phyloP scores from a whole-genome alignment of 441 rosid genomes.

The Populus hybrid region DNA sequence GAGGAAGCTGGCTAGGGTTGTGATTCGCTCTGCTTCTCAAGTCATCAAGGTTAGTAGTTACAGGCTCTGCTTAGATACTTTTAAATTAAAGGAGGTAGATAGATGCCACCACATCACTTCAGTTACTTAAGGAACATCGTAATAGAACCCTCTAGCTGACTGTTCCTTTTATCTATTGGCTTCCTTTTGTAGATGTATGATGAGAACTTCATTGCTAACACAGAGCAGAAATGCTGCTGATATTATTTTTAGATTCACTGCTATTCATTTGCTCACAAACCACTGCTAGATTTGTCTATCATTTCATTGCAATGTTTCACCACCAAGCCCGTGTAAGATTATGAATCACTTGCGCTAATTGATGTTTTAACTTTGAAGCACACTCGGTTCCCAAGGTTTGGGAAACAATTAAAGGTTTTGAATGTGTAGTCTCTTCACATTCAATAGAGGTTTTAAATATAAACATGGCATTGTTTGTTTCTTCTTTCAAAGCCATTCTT shows the following conservation, averaged over 20 bases:
- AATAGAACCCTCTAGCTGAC: not conserved
- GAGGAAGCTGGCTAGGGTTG: not conserved
- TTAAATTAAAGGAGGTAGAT: not conserved
- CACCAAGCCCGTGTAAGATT: not conserved
- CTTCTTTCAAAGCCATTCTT: not conserved
- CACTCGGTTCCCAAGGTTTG: not conserved
- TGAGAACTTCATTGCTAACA: not conserved
- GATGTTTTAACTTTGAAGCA: not conserved
- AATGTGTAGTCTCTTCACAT: too few species aligned
- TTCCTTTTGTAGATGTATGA: not conserved
- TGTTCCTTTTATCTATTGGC: not conserved
- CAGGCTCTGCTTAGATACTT: not conserved
- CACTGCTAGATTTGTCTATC: not conserved
- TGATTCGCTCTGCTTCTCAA: not conserved
- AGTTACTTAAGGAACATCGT: not conserved
- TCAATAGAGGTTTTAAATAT: not conserved
- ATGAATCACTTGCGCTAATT: not conserved
- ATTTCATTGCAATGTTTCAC: not conserved
- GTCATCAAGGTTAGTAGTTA: not conserved
- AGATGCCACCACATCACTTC: not conserved
- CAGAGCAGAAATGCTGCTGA: not conserved
- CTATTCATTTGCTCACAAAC: not conserved
- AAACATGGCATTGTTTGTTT: not conserved
- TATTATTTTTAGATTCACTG: not conserved
- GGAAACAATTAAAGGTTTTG: not conserved